Evolutionary conservation across 2,329 filamentous ascomycete genomes (phyloP).

Genomic region (Coniochaeta sp.): DNA sequence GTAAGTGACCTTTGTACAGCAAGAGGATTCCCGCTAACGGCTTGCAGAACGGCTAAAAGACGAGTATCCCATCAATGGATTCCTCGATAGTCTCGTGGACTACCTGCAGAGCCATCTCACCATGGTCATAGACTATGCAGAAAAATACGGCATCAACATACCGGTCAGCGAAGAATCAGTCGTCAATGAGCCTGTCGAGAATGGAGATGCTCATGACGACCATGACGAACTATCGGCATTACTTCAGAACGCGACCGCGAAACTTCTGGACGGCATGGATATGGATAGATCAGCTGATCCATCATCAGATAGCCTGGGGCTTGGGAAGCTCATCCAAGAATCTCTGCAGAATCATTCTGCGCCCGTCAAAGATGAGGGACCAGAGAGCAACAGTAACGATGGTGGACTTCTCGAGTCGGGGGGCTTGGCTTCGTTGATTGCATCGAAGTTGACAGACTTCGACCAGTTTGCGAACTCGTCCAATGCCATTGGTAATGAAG

Average conservation of each 20-base stretch:
- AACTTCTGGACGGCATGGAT: not conserved
- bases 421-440: constrained; percentile 18
- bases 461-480: not conserved
- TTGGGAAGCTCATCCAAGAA: constrained; percentile 14
- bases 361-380: constrained; percentile 3
- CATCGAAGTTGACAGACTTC: constrained; percentile 12
- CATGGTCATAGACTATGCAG: constrained; percentile 27
- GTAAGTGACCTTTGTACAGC: constrained; percentile 10
- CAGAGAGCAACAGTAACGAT: not conserved
- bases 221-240: constrained; percentile 1
- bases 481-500: not conserved
- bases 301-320: constrained; percentile 8
- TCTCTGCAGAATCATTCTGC: constrained; percentile 9
- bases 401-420: constrained; percentile 12
- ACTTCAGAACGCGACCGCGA: constrained; percentile 1
- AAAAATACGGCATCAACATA: constrained; percentile 29
- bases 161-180: constrained; percentile 22
- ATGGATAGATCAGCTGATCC: not conserved
- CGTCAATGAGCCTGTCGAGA: constrained; percentile 10
- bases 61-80: constrained; percentile 29
- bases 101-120: constrained; percentile 24
- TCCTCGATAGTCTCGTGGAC: constrained; percentile 24
- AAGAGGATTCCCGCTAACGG: constrained; percentile 7
- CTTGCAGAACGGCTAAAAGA: constrained; percentile 25
- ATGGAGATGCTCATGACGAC: not conserved